Base-by-base conservation (phyloP, 75 land plant species). In the Isoetes taiwanensis region DNA sequence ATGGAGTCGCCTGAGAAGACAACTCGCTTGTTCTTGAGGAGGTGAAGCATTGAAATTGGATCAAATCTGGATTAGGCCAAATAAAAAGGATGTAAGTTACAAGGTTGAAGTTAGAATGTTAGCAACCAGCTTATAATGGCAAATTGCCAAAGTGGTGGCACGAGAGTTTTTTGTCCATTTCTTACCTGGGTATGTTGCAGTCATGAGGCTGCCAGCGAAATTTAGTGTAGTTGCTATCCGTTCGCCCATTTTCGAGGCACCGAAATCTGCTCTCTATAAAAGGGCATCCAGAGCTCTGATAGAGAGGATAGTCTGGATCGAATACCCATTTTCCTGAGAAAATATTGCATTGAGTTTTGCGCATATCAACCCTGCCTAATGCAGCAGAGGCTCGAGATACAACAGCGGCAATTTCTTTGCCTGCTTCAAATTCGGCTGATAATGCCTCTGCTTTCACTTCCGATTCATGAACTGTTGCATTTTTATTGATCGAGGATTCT, bases 1-100 rank as follows among this genome's bases (percentile, higher is more conserved):
- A 84, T 70, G 21, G 84, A 84, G 42, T 84, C 88, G 2, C 88
- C 88, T 0, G 72, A 78, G 52, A 84, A 84, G 8, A 69, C 88
- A 29, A 84, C 24, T 21, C 78, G 33, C 30, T 61, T 65, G 57
- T 72, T 75, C 9, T 72, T 35, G 39, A 84, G 43, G 50, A 64
- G 77, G 54, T 77, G 68, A 37, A 84, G 63, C 85, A 84, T 77
- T 3, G 55, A 19, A 24, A 29, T 65, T 23, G 78, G 78, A 69
- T 78, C 40, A 55, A 84, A 84, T 32, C 88, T 80, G 68, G 11
- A 28, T 23, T 52, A 40, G n/a, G n/a, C n/a, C n/a, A n/a, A n/a
- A n/a, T n/a, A n/a, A n/a, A n/a, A n/a, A n/a, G n/a, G n/a, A n/a
- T n/a, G n/a, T n/a, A n/a, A n/a, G n/a, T n/a, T n/a, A n/a, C n/a